These are phyloP conservation scores for Colletotrichum filicis DNA, from an alignment of 2,329 filamentous ascomycete genomes.

Conservation along the genomic window DNA sequence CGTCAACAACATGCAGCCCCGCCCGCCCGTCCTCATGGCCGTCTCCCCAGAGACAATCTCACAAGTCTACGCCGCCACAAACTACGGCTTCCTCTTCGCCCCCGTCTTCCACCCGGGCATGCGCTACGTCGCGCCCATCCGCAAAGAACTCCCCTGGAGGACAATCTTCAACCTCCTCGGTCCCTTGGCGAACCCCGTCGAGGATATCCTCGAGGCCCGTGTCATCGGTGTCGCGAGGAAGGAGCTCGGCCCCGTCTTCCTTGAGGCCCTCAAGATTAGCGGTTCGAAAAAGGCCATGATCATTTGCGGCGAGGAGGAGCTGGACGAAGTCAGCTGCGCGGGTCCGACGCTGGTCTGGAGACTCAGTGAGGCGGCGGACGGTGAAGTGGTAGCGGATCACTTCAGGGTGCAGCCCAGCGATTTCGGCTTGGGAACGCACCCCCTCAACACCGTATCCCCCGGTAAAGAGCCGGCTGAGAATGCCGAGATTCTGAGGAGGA, in stretches of 20 bases:
- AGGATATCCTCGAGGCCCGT: conserved; percentile 85
- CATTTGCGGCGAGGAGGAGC: conserved; percentile 92
- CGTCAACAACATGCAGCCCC: conserved; percentile 78
- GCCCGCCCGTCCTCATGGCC: conserved; percentile 77
- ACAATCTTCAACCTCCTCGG: conserved; percentile 98
- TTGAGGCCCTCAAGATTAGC: conserved; percentile 80
- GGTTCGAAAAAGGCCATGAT: conserved; percentile 87
- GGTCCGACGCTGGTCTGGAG: conserved; percentile 92
- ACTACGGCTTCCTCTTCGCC: conserved; percentile 96
- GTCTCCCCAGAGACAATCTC: conserved; percentile 78
- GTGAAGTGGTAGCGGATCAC: conserved; percentile 70
- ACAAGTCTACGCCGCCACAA: conserved; percentile 79
- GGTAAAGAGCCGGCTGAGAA: conserved; percentile 90
- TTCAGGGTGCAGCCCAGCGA: conserved; percentile 86
- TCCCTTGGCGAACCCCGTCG: conserved; percentile 89
- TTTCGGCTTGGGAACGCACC: conserved; percentile 83
- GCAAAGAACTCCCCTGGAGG: conserved; percentile 89
- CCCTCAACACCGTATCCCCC: conserved; percentile 81
- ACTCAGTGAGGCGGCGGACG: conserved; percentile 56
- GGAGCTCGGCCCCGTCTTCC: conserved; percentile 89
- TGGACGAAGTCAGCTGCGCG: conserved; percentile 95
- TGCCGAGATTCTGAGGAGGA: conserved; percentile 81
- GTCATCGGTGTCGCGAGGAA: conserved; percentile 92
- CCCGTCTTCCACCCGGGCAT: conserved; percentile 97
- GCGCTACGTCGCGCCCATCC: conserved; percentile 86